Base-by-base conservation (phyloP, 495 filamentous ascomycete genomes). In the Astrothelium subdiscretum region DNA sequence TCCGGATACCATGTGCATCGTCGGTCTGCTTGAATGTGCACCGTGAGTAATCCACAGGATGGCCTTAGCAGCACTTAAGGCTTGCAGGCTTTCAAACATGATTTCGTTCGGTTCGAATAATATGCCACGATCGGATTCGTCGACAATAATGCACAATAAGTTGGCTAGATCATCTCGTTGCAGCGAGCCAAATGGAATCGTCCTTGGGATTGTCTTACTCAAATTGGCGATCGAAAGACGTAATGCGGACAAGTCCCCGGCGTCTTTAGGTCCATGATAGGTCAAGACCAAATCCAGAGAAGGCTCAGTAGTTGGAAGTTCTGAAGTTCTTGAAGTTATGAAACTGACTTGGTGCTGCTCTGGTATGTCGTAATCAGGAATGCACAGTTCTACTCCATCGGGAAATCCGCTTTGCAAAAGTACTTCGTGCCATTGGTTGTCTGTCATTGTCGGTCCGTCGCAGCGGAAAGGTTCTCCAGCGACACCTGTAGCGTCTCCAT, bases 371-470 rank as follows among this genome's bases (percentile, higher is more conserved):
- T 48, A 48, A 20, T 48, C 43, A 48, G 43, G 43, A 5, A 48
- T 48, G n/a, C 43, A 48, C 43, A 22, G 12, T 48, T 48, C 13
- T 5, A 48, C 43, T n/a, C 43, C 43, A 48, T 5, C 43, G 20
- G 43, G 43, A 48, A 72, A 74, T 0, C 65, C 65, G 3, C 62
- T 64, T 27, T 66, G 22, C 12, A 20, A 13, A n/a, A 74, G 59
- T 4, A 65, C 26, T 1, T 54, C 48, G 11, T 72, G 58, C 70
- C 72, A 74, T 15, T 59, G 31, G 3, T 48, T 29, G 13, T 38
- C 32, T 8, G 59, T 42, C 26, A 61, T 48, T 48, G n/a, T 12
- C 11, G 43, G 43, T 20, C 43, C 43, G 20, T 15, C 20, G n/a
- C 43, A 48, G 12, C 43, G 10, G n/a, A 48, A 48, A 48, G 43